Evolutionary conservation across 768 basidiomycete genomes (phyloP), one percentile per base, ranked within the genome.

Genomic region (Paxillus involutus): DNA sequence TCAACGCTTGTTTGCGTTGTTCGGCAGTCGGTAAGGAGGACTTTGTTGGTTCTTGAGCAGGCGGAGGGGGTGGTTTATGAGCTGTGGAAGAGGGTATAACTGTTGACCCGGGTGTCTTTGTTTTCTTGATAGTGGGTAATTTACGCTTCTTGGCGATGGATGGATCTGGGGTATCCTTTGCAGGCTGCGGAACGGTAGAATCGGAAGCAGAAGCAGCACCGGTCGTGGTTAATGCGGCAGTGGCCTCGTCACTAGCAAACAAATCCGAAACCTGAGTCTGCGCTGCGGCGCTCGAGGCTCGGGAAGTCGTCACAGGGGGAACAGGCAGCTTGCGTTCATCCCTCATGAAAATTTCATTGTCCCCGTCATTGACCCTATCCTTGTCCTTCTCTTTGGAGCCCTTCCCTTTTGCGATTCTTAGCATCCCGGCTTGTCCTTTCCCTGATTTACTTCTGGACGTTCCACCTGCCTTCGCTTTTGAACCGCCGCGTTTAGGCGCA

Each of bases 51-150:
- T 70, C 58, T 53, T 69, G 63, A 33, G 36, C 52, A 2, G 49
- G 37, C 4, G 52, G 17, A 0, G 55, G 56, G 7, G 52, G 47
- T n/a, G 60, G 46, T 21, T 67, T 71, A 32, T 65, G 66, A 17
- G 69, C 32, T 5, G 62, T 58, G 0, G 69, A 52, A 14, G 70
- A 49, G 2, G 72, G 56, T 1, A 65, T 61, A 0, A 67, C 41
- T 3, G 64, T 60, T 14, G 66, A 55, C 11, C 63, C 45, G 9
- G 66, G 47, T n/a, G 65, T 59, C 66, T 86, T 85, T 68, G 75
- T 82, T 71, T 87, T 86, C 73, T 80, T 86, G 56, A 88, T 88
- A n/a, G 80, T 71, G 0, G 86, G 84, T 19, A 85, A 74, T 63
- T 87, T 89, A 37, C 75, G 79, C 65, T 84, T 87, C 73, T 81